Conservation (phyloP, 2,329 filamentous ascomycete genomes). For the Metarhizium sp. region DNA sequence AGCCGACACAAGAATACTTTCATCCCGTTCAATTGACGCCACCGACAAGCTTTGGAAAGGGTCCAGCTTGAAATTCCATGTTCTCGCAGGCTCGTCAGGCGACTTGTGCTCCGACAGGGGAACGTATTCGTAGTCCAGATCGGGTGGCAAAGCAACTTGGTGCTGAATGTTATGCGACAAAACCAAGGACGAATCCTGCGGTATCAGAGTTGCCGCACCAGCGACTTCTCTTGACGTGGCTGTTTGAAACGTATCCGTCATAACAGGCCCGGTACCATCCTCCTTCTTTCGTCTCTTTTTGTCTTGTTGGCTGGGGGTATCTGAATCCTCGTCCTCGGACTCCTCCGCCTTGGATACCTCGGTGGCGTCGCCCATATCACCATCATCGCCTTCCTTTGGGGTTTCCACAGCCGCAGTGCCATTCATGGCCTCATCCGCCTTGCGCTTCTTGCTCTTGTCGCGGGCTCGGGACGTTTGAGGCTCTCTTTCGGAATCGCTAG, state of each 20-base stretch:
- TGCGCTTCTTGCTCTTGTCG: slow-evolving; percentile 73
- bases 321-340: slow-evolving; percentile 26
- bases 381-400: slow-evolving; percentile 12
- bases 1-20: slow-evolving; percentile 93
- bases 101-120: slow-evolving; percentile 92
- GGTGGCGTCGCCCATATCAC: slow-evolving; percentile 33
- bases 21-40: slow-evolving; percentile 87
- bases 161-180: slow-evolving; percentile 97
- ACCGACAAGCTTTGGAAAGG: slow-evolving; percentile 96
- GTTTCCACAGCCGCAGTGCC: slow-evolving; percentile 17
- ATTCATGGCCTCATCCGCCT: slow-evolving; percentile 72
- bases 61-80: slow-evolving; percentile 85
- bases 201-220: slow-evolving; percentile 59
- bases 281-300: slow-evolving; percentile 58
- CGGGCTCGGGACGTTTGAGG: slow-evolving; percentile 41
- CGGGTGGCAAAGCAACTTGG: slow-evolving; percentile 88
- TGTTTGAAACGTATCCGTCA: slow-evolving; percentile 91
- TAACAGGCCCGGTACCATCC: slow-evolving; percentile 62
- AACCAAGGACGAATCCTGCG: slow-evolving; percentile 64
- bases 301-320: slow-evolving; percentile 38
- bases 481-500: slow-evolving; percentile 33
- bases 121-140: slow-evolving; percentile 88
- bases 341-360: slow-evolving; percentile 27
- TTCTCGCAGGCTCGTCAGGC: slow-evolving; percentile 76
- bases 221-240: slow-evolving; percentile 87